Percentiles rank a stretch among this genome's conserved stretches.
These are phyloP conservation scores for Scutellaria barbata DNA, from an alignment of 257 asterid genomes.

Conservation along the genomic window DNA sequence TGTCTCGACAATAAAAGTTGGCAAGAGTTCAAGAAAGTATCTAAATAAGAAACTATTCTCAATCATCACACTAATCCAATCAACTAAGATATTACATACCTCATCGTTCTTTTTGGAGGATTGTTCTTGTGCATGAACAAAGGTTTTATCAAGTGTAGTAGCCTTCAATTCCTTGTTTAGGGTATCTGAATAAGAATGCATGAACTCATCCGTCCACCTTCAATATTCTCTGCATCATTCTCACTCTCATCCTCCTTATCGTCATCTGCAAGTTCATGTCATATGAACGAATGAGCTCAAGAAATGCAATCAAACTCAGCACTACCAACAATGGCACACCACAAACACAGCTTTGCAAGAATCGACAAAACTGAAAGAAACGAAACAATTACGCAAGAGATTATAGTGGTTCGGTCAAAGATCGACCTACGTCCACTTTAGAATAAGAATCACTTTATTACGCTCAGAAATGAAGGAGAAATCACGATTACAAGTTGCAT, in stretches of 20 bases:
- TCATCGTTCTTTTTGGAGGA: constrained; percentile 62
- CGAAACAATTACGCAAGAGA: too few species aligned
- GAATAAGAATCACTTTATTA: too few species aligned
- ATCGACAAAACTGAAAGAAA: too few species aligned
- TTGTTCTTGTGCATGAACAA: constrained; percentile 62
- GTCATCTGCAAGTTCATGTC: constrained; percentile 60
- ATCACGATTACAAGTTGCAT: too few species aligned
- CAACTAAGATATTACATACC: constrained; percentile 44
- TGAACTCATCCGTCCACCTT: constrained; percentile 66
- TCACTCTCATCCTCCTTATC: constrained; percentile 61
- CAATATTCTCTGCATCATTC: constrained; percentile 57
- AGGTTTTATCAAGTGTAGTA: constrained; percentile 71
- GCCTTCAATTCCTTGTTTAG: constrained; percentile 80
- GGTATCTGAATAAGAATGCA: constrained; percentile 69
- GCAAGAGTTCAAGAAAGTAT: constrained; percentile 21
- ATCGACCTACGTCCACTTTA: too few species aligned
- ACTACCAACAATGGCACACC: too few species aligned
- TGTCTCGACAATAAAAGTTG: background rate
- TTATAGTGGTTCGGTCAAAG: too few species aligned
- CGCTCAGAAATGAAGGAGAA: too few species aligned
- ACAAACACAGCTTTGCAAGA: too few species aligned
- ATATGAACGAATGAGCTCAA: too few species aligned
- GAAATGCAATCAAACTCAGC: too few species aligned
- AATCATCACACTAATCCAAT: background rate
- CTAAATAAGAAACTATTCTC: background rate